Base-by-base conservation (phyloP, 305 asterid species). In the Fraxinus latifolia region DNA sequence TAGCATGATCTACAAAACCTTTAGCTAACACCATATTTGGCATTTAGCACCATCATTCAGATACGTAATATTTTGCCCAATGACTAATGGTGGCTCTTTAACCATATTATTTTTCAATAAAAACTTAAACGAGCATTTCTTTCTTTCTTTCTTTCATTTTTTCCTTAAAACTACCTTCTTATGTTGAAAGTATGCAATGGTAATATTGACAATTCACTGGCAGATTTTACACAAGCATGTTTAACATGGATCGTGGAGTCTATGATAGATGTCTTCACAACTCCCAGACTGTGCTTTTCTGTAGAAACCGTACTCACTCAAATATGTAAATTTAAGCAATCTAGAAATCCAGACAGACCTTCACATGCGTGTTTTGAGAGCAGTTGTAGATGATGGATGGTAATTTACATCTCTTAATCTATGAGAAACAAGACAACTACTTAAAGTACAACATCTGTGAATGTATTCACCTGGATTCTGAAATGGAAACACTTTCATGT, bases 391-490 rank as follows among this genome's bases (percentile, higher is more conserved):
- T 31, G 44, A 31, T 71, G 44, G 47, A 8, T 7, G 74, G 60
- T 42, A 77, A 78, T 78, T 58, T 32, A 68, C 36, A 65, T 44
- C 55, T 23, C 72, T 75, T 76, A 80, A 83, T 55, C 77, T 27
- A 27, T 19, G 42, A 7, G 74, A 55, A 50, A 32, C 62, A 78
- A 79, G 81, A 14, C 65, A 71, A 27, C 42, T 5, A 39, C 62
- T 47, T n/a, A 7, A 76, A 42, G 62, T 42, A 17, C 73, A 31
- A 32, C 50, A 62, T 11, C 4, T 73, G 29, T 15, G 53, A 37
- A 19, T 58, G 14, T 53, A 12, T 34, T 73, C 31, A 50, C 77
- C 74, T 15, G 33, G 32, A 23, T 39, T 60, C 79, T 9, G 32
- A 79, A 33, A 36, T 34, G 77, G 58, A 79, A 32, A 14, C 65